Evolutionary conservation across 257 asterid species (phyloP).

Genomic region (Capsicum chinense): DNA sequence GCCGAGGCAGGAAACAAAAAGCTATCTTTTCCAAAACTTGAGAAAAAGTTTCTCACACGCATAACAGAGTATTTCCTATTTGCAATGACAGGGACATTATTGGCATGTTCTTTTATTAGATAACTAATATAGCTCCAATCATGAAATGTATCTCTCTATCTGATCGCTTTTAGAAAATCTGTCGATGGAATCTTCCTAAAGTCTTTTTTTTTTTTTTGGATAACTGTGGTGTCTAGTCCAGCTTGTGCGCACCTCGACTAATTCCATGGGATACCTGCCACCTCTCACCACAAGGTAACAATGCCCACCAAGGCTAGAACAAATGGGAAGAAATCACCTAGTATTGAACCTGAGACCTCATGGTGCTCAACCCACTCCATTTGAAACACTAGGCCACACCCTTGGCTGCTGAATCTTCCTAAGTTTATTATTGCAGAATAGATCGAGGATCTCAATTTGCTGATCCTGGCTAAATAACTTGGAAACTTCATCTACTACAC

Average conservation of each 20-base stretch:
- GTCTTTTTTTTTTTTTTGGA: no score
- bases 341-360: no score
- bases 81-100: background rate
- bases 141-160: constrained; percentile 6
- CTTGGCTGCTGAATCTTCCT: background rate
- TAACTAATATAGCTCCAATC: background rate
- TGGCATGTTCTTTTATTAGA: background rate
- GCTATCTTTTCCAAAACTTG: background rate
- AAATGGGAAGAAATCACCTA: no score
- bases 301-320: no score
- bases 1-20: background rate
- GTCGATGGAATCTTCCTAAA: background rate
- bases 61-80: background rate
- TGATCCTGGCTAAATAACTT: background rate
- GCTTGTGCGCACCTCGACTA: no score
- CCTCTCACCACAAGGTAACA: no score
- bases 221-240: no score
- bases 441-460: background rate
- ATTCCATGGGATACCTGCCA: no score
- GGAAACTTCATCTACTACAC: background rate
- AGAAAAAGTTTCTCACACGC: background rate
- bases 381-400: no score
- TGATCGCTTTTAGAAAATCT: background rate
- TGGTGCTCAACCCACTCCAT: no score
- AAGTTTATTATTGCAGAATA: background rate